A percentile compares a stretch with the other conserved stretches of the same genome.
These are phyloP conservation scores for Phlebiopsis flavidoalba DNA, from an alignment of 768 basidiomycete genomes.

Conservation along the genomic window DNA sequence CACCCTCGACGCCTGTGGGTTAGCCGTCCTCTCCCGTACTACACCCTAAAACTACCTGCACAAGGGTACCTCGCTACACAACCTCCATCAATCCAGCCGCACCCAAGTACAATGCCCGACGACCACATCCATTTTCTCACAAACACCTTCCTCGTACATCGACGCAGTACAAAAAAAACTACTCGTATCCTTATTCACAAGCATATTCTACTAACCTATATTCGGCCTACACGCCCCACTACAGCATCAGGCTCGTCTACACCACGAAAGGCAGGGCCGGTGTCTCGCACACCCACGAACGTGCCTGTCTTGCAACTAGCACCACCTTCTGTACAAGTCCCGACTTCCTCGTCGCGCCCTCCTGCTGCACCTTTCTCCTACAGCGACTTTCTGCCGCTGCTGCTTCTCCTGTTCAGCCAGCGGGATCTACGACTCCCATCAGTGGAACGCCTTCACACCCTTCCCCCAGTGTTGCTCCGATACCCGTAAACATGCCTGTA, in stretches of 20 bases:
- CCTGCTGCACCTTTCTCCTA: conserved; percentile 20
- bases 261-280: neutral
- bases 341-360: neutral
- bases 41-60: too few relatives aligned
- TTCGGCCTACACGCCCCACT: conserved; percentile 19
- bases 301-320: neutral
- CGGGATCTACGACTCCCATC: conserved; percentile 2
- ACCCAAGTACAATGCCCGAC: too few relatives aligned
- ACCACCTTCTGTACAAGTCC: neutral
- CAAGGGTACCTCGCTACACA: too few relatives aligned
- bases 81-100: too few relatives aligned
- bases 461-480: conserved; percentile 15
- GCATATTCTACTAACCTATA: conserved; percentile 18
- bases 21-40: neutral
- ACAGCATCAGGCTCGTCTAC: neutral
- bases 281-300: conserved; percentile 3
- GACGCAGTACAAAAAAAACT: conserved; percentile 21
- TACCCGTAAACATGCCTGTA: conserved; percentile 70
- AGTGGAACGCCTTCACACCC: neutral
- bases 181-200: conserved; percentile 23
- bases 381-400: conserved; percentile 13
- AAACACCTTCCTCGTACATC: conserved; percentile 16
- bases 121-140: neutral
- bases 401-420: neutral
- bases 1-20: neutral